These are phyloP conservation scores for Didymella pinodella DNA, from an alignment of 2,329 filamentous ascomycete species.

Conservation along the genomic window DNA sequence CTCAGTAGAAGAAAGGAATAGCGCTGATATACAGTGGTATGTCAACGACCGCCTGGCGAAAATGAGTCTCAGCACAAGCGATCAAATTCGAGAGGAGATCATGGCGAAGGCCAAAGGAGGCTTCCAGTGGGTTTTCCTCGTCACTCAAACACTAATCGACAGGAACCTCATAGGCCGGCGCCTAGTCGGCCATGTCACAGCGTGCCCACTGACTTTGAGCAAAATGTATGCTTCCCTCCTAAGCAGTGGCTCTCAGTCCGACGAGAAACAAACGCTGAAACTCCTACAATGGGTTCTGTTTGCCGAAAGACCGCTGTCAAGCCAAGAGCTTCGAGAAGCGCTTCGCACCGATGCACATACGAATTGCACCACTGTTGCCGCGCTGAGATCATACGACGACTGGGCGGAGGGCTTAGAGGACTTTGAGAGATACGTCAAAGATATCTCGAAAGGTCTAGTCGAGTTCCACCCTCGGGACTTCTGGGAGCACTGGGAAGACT, in stretches of 20 bases:
- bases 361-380: not conserved
- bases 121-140: not conserved
- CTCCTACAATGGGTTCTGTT: not conserved
- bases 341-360: not conserved
- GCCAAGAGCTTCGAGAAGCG: not conserved
- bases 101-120: not conserved
- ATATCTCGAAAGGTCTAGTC: not conserved
- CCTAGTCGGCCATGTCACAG: not conserved
- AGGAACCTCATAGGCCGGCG: not conserved
- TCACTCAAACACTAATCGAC: not conserved
- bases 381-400: not conserved
- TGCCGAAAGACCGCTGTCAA: not conserved
- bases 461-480: not conserved
- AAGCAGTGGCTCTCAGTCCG: not conserved
- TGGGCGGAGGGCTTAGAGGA: not conserved
- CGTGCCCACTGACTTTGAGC: not conserved
- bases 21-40: not conserved
- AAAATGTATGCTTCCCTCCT: not conserved
- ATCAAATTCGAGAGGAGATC: not conserved
- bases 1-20: not conserved
- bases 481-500: not conserved
- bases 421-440: constrained; percentile 1
- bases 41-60: not conserved
- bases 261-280: not conserved
- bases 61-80: too few relatives aligned